Evolutionary conservation across 148 eudicot species (phyloP), one percentile per base, ranked within the genome.

Genomic region (Silene conica): DNA sequence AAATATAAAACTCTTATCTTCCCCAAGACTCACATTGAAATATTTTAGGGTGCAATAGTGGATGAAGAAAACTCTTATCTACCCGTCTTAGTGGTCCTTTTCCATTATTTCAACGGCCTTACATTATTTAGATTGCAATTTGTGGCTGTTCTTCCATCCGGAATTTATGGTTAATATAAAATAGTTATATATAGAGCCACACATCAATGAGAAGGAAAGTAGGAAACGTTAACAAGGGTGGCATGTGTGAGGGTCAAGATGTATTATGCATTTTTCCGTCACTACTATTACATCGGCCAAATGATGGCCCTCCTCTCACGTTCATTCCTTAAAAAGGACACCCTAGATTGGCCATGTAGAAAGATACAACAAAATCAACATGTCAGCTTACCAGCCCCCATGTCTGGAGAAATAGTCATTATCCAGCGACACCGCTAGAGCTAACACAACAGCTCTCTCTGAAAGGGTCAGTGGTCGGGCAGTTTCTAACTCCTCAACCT

Each of bases 341-440:
- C 43, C 43, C 9, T 50, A 13, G 4, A 18, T 50, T 50, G 15
- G 16, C 54, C 8, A 48, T 19, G n/a, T 15, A 75, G 50, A 46
- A 55, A 61, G 67, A 15, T n/a, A 16, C 56, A 71, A 72, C 55
- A 55, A 69, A 46, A 23, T 54, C 2, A 16, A 48, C 8, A 60
- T 50, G 65, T 31, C 34, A 15, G 67, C 89, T 85, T 79, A 95
- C 99, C 90, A 95, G 89, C 97, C 96, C 72, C 97, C 92, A 71
- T 87, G 96, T 77, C 97, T 82, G 1, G 99, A 95, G 83, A 95
- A 95, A 74, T 86, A 95, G 83, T 95, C 99, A 79, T 89, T 90
- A 79, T 95, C 99, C 41, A 95, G 81, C 21, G 99, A 95, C 45
- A 95, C 85, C 56, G 99, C 99, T 79, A 95, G 97, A 43, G 99